A percentile compares a stretch with the other conserved stretches of the same genome.
phyloP scores from a whole-genome alignment of 2,329 filamentous ascomycete genomes.

The Clonostachys solani region DNA sequence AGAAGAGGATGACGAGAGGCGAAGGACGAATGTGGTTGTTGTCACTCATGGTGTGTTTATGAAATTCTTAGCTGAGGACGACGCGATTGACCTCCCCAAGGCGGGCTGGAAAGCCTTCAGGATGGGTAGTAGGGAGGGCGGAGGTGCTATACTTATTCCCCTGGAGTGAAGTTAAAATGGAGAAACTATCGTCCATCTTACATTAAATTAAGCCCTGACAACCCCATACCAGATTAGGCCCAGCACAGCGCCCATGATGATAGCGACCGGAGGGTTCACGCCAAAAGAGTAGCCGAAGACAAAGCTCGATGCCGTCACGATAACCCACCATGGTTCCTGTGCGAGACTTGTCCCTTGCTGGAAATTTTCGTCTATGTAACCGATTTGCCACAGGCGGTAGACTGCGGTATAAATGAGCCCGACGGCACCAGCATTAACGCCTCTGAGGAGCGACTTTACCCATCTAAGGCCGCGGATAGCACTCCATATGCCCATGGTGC shows the following conservation, averaged over 20 bases:
- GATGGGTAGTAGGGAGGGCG: conserved; percentile 3
- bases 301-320: conserved; percentile 39
- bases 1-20: neutral
- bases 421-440: conserved; percentile 53
- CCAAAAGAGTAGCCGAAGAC: conserved; percentile 19
- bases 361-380: conserved; percentile 42
- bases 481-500: conserved; percentile 47
- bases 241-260: conserved; percentile 18
- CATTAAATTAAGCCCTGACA: conserved; percentile 1
- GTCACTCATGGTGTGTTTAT: conserved; percentile 23
- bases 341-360: conserved; percentile 42
- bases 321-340: conserved; percentile 56
- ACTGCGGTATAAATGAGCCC: conserved; percentile 58
- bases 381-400: conserved; percentile 56
- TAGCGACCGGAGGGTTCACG: conserved; percentile 17
- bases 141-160: conserved; percentile 2
- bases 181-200: neutral
- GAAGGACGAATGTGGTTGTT: conserved; percentile 14
- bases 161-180: neutral
- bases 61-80: conserved; percentile 17
- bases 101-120: conserved; percentile 19
- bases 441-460: conserved; percentile 33
- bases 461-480: conserved; percentile 33
- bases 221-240: conserved; percentile 17
- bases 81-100: conserved; percentile 20